These are phyloP conservation scores for Xylariaceae sp. DNA, from an alignment of 2,329 filamentous ascomycete genomes.

Conservation along the genomic window DNA sequence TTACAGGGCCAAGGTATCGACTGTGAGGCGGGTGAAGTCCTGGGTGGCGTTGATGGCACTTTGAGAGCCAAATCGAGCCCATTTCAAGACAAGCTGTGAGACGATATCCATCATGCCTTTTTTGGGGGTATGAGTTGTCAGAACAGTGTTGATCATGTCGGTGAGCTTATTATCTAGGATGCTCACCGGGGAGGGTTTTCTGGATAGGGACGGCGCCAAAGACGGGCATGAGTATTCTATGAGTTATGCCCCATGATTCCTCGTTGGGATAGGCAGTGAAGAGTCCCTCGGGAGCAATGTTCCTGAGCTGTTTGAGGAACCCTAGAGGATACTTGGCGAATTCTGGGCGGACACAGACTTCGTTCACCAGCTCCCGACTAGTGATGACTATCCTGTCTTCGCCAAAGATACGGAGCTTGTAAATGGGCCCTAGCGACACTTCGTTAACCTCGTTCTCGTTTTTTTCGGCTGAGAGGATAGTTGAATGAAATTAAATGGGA, in stretches of 20 bases:
- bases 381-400: conserved; percentile 4
- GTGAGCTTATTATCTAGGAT: neutral
- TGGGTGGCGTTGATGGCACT: neutral
- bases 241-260: conserved; percentile 4
- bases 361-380: conserved; percentile 3
- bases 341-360: conserved; percentile 1
- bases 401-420: conserved; percentile 4
- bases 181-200: conserved; percentile 1
- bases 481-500: neutral
- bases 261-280: conserved; percentile 4
- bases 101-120: conserved; percentile 3
- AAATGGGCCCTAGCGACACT: conserved; percentile 2
- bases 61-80: conserved; percentile 2
- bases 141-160: neutral
- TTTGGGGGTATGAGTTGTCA: neutral
- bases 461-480: neutral
- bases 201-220: conserved; percentile 3
- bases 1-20: conserved; percentile 3
- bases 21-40: conserved; percentile 4
- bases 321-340: conserved; percentile 3
- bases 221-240: conserved; percentile 1
- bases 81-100: conserved; percentile 3
- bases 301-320: conserved; percentile 1
- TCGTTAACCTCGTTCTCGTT: neutral
- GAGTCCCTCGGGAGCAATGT: neutral